Evolutionary conservation across 495 filamentous ascomycete species (phyloP), one percentile per base, ranked within the genome.

Genomic region (Collariella sp.): DNA sequence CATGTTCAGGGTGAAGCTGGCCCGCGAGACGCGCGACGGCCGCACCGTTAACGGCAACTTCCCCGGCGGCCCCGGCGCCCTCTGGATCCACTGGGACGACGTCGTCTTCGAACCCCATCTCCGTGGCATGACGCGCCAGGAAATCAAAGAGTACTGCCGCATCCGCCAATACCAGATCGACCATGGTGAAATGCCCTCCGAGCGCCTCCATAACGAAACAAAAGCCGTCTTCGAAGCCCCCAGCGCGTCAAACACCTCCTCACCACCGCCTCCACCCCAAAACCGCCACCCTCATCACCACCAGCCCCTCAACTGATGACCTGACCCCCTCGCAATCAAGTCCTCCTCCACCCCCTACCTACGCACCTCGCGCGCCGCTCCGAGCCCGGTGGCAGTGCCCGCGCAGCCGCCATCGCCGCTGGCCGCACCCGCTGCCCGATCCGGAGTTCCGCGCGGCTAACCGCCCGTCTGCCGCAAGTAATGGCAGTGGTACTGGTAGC

Each of bases 51-150:
- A 70, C 18, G 76, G 70, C 20, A 77, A 77, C 60, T 79, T 79
- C 45, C 78, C 78, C 0, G 57, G 51, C 16, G 78, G 78, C 2
- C 72, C 78, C 9, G 77, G 77, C 10, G 73, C 70, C 3, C 60
- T 81, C 1, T 81, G 78, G 78, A 76, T 79, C 9, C 63, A 70
- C 2, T 81, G 76, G 57, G 77, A 81, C n/a, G 73, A 79, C 15
- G 72, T 76, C 26, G 69, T 69, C 20, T 72, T 79, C 29, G 63
- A 79, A 11, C 63, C 66, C 3, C 76, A 79, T 23, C 64, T 81
- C 6, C 57, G 59, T n/a, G 33, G 60, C 1, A 63, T 79, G 2
- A 62, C 59, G 6, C 60, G 78, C 3, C 65, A 72, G 7, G 75
- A 81, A 54, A 61, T 81, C 42, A 81, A 79, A 61, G 77, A 81